phyloP scores from a whole-genome alignment of 2,329 filamentous ascomycete species.

The Aspergillus fumigatiaffinis region DNA sequence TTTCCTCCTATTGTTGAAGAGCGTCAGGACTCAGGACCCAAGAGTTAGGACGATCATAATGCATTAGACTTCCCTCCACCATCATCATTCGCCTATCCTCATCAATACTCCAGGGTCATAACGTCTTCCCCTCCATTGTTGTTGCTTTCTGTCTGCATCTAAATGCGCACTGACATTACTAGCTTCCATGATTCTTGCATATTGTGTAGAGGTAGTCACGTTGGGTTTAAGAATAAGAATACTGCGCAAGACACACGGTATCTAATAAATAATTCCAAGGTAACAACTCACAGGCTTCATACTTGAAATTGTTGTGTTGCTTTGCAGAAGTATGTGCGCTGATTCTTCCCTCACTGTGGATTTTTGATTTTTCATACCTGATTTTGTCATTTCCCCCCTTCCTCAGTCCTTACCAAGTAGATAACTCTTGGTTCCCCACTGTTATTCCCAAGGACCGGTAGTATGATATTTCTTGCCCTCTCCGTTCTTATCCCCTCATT shows the following conservation, averaged over 20 bases:
- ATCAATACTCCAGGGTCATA: neutral
- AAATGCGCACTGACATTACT: neutral
- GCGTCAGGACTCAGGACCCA: neutral
- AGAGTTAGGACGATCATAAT: neutral
- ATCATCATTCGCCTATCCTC: neutral
- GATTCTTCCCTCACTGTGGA: neutral
- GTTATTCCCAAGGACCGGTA: neutral
- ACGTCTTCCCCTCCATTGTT: neutral
- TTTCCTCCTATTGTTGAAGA: neutral
- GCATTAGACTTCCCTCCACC: neutral
- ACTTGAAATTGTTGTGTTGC: neutral
- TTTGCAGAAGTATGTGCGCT: neutral
- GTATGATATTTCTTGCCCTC: constrained; percentile 6
- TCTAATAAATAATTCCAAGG: neutral
- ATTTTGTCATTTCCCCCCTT: neutral
- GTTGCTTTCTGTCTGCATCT: neutral
- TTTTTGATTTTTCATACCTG: neutral
- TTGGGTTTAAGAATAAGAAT: neutral
- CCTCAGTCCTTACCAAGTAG: neutral
- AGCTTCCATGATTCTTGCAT: neutral
- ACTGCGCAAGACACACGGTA: neutral
- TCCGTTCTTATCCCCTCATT: constrained; percentile 7
- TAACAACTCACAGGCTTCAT: neutral
- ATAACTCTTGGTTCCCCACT: neutral
- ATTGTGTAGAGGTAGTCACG: neutral